Evolutionary conservation across 2,329 filamentous ascomycete species (phyloP).

Genomic region (Aspergillus persii): DNA sequence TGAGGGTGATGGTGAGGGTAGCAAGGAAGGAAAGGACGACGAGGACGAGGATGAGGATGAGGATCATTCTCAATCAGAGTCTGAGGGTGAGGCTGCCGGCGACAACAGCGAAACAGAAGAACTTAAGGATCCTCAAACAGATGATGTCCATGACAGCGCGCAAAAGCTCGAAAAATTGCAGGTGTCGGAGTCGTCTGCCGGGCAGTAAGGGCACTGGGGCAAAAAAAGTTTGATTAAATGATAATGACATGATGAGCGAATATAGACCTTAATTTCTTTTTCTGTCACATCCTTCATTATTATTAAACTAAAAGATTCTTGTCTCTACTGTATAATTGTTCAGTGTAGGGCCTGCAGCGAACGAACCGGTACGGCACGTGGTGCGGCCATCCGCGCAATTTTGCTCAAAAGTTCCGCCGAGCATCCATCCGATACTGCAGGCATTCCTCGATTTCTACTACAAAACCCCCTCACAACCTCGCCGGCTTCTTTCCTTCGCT

Average conservation of each 20-base stretch:
- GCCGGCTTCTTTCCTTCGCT: neutral
- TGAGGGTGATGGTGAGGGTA: constrained; percentile 47
- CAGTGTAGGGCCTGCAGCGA: neutral
- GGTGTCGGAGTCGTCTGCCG: constrained; percentile 26
- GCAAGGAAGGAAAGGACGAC: constrained; percentile 42
- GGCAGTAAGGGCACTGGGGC: constrained; percentile 8
- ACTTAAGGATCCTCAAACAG: constrained; percentile 1
- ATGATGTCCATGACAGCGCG: constrained; percentile 27
- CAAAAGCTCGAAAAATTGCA: constrained; percentile 31
- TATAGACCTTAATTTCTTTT: neutral
- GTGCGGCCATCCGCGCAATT: constrained; percentile 38
- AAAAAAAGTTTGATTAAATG: constrained; percentile 17
- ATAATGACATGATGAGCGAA: constrained; percentile 24
- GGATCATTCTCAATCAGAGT: constrained; percentile 27
- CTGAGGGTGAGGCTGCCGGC: constrained; percentile 32
- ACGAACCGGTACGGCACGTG: constrained; percentile 27
- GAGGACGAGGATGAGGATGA: constrained; percentile 31
- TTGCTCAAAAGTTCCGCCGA: constrained; percentile 29
- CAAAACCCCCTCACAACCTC: constrained; percentile 8
- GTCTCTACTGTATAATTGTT: neutral
- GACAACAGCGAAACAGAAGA: constrained; percentile 1
- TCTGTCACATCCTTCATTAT: neutral
- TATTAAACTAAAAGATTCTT: no score
- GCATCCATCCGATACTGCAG: constrained; percentile 4
- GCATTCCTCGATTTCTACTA: neutral